Conservation (phyloP, 2,329 filamentous ascomycete species). For the Alternaria triticina region DNA sequence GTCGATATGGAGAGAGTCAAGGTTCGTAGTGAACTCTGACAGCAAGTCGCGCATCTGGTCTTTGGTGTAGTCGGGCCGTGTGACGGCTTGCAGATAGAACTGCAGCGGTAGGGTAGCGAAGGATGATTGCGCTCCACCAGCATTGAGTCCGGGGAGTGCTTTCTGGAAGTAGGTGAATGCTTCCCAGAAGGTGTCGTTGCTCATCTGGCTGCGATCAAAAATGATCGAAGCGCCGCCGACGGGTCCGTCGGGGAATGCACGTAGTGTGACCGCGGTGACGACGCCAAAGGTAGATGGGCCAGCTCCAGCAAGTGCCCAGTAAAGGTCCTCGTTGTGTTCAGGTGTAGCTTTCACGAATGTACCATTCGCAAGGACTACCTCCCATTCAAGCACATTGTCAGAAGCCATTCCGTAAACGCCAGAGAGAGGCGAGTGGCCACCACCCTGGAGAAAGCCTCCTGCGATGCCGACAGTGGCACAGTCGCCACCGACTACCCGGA, state of each 20-base stretch:
- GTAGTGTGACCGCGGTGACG: constrained; percentile 34
- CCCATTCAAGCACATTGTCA: constrained; percentile 37
- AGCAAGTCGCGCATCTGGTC: background rate
- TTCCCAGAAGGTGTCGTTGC: too few species aligned
- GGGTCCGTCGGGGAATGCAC: background rate
- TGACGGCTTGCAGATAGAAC: background rate
- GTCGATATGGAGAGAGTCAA: background rate
- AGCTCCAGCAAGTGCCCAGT: constrained; percentile 45
- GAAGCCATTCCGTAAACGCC: constrained; percentile 28
- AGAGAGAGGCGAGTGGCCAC: background rate
- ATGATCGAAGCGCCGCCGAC: background rate
- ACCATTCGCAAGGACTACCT: constrained; percentile 40
- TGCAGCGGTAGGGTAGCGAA: too few species aligned
- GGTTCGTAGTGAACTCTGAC: background rate
- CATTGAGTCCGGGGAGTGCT: too few species aligned
- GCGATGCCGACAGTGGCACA: background rate
- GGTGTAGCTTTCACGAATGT: constrained; percentile 31
- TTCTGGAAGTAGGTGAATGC: background rate
- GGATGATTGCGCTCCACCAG: too few species aligned
- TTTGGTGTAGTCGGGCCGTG: background rate
- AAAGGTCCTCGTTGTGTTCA: constrained; percentile 39
- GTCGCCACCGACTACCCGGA: background rate
- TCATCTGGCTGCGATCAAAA: too few species aligned
- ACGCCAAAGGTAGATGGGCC: constrained; percentile 39
- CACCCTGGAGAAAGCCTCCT: background rate